Evolutionary conservation across 1,139 yeast species (phyloP), one percentile per base, ranked within the genome.

Genomic region (Nakaseomyces sp.): DNA sequence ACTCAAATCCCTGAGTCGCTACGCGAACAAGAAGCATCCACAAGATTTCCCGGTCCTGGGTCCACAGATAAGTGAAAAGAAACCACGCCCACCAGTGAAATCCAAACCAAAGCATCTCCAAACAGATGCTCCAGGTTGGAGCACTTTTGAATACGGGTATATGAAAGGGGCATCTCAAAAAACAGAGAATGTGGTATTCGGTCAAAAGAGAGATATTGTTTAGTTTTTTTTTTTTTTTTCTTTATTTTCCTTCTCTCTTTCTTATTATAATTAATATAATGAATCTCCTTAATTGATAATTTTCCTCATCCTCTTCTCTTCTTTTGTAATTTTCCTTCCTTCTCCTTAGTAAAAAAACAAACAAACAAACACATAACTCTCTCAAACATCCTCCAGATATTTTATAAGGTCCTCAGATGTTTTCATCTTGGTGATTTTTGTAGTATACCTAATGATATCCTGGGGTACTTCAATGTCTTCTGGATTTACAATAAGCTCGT

Each of bases 1-100:
- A 0, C 66, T 87, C 38, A 79, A 84, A 56, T 77, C 95, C 1
- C 70, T 87, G 43, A 81, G 93, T 0, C 68, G 95, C 46, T 69
- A 75, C 49, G 75, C 78, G 1, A 73, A 76, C 50, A 66, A 67
- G 45, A 65, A 67, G 38, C 68, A 76, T 58, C 69, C 74, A 3
- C 50, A 56, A 9, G 63, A 67, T 16, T 58, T 58, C 36, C 76
- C 73, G 0, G 72, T 73, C 1, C 62, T 77, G 25, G 82, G 82
- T 0, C 82, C 81, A 16, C 63, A 67, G 40, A 50, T 66, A 37
- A 58, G 67, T 13, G 61, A 56, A 43, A 67, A 58, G 48, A 68
- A 53, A 18, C 58, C 61, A 15, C 60, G 69, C 5, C 76, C 76
- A 2, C 58, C 57, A 3, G 61, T 69, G 4, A 55, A 55, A 31